Base-by-base conservation (phyloP, 2,329 filamentous ascomycete species). In the Ophiostoma fasciatum region DNA sequence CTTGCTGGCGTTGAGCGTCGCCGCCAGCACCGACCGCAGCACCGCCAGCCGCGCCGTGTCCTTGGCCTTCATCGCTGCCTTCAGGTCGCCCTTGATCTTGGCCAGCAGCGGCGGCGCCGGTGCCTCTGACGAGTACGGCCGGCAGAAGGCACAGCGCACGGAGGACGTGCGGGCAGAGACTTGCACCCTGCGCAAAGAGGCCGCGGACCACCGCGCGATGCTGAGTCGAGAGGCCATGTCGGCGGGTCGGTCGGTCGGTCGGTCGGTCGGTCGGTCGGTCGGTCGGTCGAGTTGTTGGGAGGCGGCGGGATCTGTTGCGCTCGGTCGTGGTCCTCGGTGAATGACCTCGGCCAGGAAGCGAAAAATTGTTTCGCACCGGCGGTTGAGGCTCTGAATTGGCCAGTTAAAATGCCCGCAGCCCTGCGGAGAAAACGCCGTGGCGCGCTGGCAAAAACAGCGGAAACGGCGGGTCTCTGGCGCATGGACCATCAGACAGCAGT, bases 1-100 rank as follows among this genome's bases (percentile, higher is more conserved):
- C 58, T 87, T 87, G 52, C 74, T 78, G 23, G 78, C 75, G 56
- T 85, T 87, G 47, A 77, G 74, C 42, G 79, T 74, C 43, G 78
- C 70, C 22, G 78, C 65, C 44, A 87, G 66, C 42, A 87, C 60
- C 28, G 66, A 56, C 46, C 82, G 78, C 33, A 88, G 66, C 26
- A 82, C 79, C 27, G 68, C 60, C 19, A 87, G 70, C 3, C 78
- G 73, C 19, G 71, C 61, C 19, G 63, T 57, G 50, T 80, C 74
- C 54, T 77, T 79, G 46, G 64, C 63, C 40, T 67, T 66, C 74
- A 80, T 78, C 33, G 75, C 74, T 9, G 62, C 56, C 58, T 80
- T 80, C 42, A 80, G 61, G 46, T 80, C 74, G 44, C 53, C 56
- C 49, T 71, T 71, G 48, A 75, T 58, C 55, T 65, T 69, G 36